phyloP scores from a whole-genome alignment of 1,284 basidiomycete genomes.

The Fomitopsis pinicola region DNA sequence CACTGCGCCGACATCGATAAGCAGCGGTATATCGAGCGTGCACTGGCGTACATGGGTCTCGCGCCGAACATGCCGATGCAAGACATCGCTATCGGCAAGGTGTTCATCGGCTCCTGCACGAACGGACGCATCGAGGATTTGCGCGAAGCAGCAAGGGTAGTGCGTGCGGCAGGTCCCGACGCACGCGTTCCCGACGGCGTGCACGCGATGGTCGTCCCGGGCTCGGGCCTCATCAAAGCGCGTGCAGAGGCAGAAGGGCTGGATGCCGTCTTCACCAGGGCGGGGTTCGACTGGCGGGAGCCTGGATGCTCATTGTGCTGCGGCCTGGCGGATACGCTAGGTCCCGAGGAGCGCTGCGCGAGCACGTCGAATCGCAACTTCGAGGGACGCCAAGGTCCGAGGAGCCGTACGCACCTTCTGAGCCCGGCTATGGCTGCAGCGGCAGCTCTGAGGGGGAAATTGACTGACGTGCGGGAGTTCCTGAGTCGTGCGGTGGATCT shows the following conservation, averaged over 20 bases:
- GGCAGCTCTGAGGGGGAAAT: constrained; percentile 83
- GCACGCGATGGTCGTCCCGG: constrained; percentile 93
- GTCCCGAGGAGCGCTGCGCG: constrained; percentile 89
- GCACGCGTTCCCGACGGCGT: constrained; percentile 80
- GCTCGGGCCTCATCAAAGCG: constrained; percentile 91
- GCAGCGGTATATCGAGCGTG: constrained; percentile 73
- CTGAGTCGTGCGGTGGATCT: constrained; percentile 41
- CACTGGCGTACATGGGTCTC: constrained; percentile 92
- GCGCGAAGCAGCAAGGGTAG: constrained; percentile 82
- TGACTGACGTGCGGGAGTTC: constrained; percentile 88
- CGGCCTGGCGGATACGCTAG: constrained; percentile 95
- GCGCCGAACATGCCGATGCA: constrained; percentile 81
- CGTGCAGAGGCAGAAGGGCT: constrained; percentile 94
- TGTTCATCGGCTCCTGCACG: constrained; percentile 97
- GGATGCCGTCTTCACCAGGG: constrained; percentile 87
- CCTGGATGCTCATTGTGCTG: constrained; percentile 98
- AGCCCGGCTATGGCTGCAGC: constrained; percentile 97
- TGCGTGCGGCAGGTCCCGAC: constrained; percentile 71
- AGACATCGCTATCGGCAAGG: constrained; percentile 85
- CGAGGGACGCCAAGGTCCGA: constrained; percentile 89
- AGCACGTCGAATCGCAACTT: constrained; percentile 98
- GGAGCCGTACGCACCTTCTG: constrained; percentile 90
- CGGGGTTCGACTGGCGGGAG: constrained; percentile 97
- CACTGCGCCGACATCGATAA: constrained; percentile 63
- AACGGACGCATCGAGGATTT: constrained; percentile 96